Evolutionary conservation across 192 early-diverging fungal species (phyloP), one percentile per base, ranked within the genome.

Genomic region (Podila clonocystis): DNA sequence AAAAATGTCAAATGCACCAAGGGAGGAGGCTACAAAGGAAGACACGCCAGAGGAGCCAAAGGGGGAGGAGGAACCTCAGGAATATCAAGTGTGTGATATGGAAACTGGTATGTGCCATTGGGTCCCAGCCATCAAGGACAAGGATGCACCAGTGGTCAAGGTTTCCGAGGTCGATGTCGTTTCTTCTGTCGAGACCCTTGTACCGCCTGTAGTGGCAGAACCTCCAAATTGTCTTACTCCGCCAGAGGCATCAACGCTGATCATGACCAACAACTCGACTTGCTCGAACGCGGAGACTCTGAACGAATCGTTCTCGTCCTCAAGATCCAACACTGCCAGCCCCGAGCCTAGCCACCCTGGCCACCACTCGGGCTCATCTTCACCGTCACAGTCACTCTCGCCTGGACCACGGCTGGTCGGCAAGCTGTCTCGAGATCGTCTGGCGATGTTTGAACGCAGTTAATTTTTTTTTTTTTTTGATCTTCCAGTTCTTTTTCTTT

Each of bases 401-500:
- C 65, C 75, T 4, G 70, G 48, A 9, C 75, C 77, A 61, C 65
- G 77, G 45, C 38, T 80, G 55, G 58, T 80, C 0, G 77, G 77
- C 38, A 80, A 73, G 62, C 28, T 80, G 52, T 80, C 71, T 17
- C 28, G 66, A 50, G 77, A 80, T 24, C 77, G 77, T 1, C 61
- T 80, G n/a, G 77, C 77, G 2, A 80, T 80, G 77, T 80, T 80
- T 73, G 77, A 80, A 60, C 67, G 70, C 11, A 60, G 57, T 2
- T 68, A n/a, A 59, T 5, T 12, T 55, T 0, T 24, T 26, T 6
- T 55, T 55, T 24, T 24, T 55, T 55, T 55, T 55, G 52, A 24
- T 9, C n/a, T 19, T 50, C 50, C 24, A 5, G 0, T n/a, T 20
- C 17, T 8, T 26, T 55, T 24, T 5, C 24, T 12, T 55, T 55